These are phyloP conservation scores for Helminthosporium solani DNA, from an alignment of 2,329 filamentous ascomycete genomes.

Conservation along the genomic window DNA sequence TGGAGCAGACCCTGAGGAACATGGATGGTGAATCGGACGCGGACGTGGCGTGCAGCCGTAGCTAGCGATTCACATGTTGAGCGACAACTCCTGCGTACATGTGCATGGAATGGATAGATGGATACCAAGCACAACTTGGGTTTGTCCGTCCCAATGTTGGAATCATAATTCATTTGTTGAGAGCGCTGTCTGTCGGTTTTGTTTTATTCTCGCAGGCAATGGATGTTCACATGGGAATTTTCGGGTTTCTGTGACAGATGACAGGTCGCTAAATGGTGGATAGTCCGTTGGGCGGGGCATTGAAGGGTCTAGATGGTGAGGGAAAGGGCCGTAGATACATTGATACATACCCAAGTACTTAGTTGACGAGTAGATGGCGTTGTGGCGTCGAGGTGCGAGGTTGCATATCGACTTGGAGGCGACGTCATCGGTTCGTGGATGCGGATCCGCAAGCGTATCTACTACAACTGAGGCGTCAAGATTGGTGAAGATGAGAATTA, in stretches of 20 bases:
- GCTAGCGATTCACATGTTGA: too few relatives aligned
- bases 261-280: not conserved
- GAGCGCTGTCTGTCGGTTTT: not conserved
- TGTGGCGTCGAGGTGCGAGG: constrained; percentile 3
- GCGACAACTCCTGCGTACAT: too few relatives aligned
- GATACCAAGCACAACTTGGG: not conserved
- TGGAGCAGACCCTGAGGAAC: too few relatives aligned
- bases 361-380: too few relatives aligned
- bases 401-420: not conserved
- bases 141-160: constrained; percentile 4
- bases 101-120: not conserved
- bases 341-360: too few relatives aligned
- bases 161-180: not conserved
- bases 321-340: not conserved
- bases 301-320: not conserved
- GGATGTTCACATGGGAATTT: not conserved
- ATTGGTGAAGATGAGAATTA: too few relatives aligned
- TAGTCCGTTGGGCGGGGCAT: not conserved
- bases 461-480: not conserved
- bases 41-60: too few relatives aligned
- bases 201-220: not conserved
- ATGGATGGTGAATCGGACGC: too few relatives aligned
- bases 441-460: constrained; percentile 8
- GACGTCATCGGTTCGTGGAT: constrained; percentile 6
- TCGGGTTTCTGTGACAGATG: not conserved